Percentiles rank a stretch among this genome's conserved stretches.
phyloP scores from a whole-genome alignment of 164 flowering plant genomes.

The Echeveria elegans region DNA sequence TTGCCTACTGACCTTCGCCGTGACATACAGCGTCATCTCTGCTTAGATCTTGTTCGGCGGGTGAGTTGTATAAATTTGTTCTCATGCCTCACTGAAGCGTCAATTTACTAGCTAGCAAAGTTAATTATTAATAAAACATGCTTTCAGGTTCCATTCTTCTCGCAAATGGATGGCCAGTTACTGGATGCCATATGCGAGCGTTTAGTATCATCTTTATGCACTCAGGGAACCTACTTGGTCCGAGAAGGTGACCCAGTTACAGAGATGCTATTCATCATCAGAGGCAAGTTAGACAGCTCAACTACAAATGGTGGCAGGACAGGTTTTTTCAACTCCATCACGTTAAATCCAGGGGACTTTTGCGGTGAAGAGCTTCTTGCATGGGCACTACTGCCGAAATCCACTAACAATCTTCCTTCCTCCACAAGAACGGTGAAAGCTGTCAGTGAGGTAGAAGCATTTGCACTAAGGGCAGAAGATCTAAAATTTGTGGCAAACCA shows the following conservation, averaged over 20 bases:
- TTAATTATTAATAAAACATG: not conserved
- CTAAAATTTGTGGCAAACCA: slow-evolving; percentile 60
- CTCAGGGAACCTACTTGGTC: slow-evolving; percentile 50
- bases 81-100: not conserved
- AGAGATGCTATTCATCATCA: slow-evolving; percentile 56
- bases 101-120: not conserved
- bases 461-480: slow-evolving; percentile 51
- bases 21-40: slow-evolving; percentile 59
- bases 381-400: slow-evolving; percentile 59
- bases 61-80: slow-evolving; percentile 25
- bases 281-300: slow-evolving; percentile 54
- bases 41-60: slow-evolving; percentile 62
- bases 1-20: slow-evolving; percentile 60
- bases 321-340: slow-evolving; percentile 60
- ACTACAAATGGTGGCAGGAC: slow-evolving; percentile 60
- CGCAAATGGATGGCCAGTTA: slow-evolving; percentile 60
- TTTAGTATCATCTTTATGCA: slow-evolving; percentile 43
- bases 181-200: slow-evolving; percentile 67
- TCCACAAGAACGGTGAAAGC: slow-evolving; percentile 58
- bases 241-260: slow-evolving; percentile 65
- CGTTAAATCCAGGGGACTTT: slow-evolving; percentile 50
- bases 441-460: slow-evolving; percentile 51
- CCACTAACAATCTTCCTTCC: slow-evolving; percentile 38
- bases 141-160: slow-evolving; percentile 56
- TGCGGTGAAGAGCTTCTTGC: slow-evolving; percentile 64